Evolutionary conservation across 768 basidiomycete genomes (phyloP).

Genomic region (Rhizopogon salebrosus): DNA sequence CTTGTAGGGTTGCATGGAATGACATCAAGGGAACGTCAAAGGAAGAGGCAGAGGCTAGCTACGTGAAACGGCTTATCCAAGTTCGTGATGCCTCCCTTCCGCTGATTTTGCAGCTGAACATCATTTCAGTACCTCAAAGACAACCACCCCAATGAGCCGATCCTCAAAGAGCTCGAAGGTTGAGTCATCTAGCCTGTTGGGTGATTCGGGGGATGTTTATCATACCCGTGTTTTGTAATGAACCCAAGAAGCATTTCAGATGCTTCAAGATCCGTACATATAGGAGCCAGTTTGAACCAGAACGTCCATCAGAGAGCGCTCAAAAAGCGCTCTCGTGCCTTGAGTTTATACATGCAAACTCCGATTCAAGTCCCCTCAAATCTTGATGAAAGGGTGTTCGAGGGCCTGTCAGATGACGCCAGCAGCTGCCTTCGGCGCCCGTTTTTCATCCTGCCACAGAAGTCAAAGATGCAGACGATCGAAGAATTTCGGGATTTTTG

Average conservation of each 20-base stretch:
- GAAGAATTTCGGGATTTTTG: conserved; percentile 6
- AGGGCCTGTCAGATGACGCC: conserved; percentile 9
- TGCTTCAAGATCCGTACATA: neutral
- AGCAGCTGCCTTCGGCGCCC: conserved; percentile 11
- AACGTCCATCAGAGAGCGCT: neutral
- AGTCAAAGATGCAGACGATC: neutral
- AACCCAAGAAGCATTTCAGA: neutral
- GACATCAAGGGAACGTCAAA: conserved; percentile 61
- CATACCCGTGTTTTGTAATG: neutral
- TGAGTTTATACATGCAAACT: neutral
- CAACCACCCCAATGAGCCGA: neutral
- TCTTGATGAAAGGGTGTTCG: conserved; percentile 15
- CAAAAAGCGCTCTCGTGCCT: neutral
- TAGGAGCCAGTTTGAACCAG: neutral
- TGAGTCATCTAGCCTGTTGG: neutral
- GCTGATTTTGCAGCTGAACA: neutral
- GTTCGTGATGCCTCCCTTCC: conserved; percentile 34
- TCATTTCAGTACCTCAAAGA: neutral
- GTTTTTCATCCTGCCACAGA: conserved; percentile 8
- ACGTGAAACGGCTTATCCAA: conserved; percentile 70
- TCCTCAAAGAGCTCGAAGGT: neutral
- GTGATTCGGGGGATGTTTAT: neutral
- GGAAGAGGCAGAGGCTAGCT: conserved; percentile 68
- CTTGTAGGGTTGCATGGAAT: conserved; percentile 81
- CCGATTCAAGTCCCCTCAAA: neutral